phyloP scores from a whole-genome alignment of 208 protist genomes.

The Sergeia podlipaevii region DNA sequence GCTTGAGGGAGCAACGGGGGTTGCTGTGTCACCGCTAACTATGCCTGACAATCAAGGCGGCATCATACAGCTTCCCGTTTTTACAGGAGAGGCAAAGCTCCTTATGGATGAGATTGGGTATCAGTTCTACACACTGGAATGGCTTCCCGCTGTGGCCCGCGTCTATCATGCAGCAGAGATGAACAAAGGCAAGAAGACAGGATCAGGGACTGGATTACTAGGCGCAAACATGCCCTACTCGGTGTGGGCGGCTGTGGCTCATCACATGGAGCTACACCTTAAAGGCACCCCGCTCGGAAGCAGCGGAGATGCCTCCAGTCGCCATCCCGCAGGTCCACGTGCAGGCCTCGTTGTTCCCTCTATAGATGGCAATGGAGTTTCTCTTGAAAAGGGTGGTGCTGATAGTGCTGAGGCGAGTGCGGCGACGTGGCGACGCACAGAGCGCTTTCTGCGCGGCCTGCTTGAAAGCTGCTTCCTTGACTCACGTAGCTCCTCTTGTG shows the following conservation, averaged over 20 bases:
- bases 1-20: no score
- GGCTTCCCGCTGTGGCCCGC: slow-evolving; percentile 46
- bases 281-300: slow-evolving; percentile 16
- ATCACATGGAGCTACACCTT: slow-evolving; percentile 50
- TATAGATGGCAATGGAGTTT: neutral
- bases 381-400: neutral
- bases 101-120: slow-evolving; percentile 73
- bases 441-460: slow-evolving; percentile 40
- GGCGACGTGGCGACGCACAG: slow-evolving; percentile 17
- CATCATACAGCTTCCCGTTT: slow-evolving; percentile 16
- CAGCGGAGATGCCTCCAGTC: slow-evolving; percentile 19
- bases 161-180: neutral
- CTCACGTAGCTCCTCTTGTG: slow-evolving; percentile 46
- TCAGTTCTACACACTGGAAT: slow-evolving; percentile 81
- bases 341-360: slow-evolving; percentile 14
- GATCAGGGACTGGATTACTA: neutral
- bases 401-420: neutral
- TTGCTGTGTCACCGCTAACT: no score
- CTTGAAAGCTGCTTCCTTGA: slow-evolving; percentile 48
- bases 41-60: neutral
- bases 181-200: neutral
- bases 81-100: slow-evolving; percentile 47
- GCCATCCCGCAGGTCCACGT: slow-evolving; percentile 17
- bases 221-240: slow-evolving; percentile 48
- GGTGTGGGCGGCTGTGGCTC: slow-evolving; percentile 63